These are phyloP conservation scores for Aspergillus nanangensis DNA, from an alignment of 495 filamentous ascomycete genomes.

Conservation along the genomic window DNA sequence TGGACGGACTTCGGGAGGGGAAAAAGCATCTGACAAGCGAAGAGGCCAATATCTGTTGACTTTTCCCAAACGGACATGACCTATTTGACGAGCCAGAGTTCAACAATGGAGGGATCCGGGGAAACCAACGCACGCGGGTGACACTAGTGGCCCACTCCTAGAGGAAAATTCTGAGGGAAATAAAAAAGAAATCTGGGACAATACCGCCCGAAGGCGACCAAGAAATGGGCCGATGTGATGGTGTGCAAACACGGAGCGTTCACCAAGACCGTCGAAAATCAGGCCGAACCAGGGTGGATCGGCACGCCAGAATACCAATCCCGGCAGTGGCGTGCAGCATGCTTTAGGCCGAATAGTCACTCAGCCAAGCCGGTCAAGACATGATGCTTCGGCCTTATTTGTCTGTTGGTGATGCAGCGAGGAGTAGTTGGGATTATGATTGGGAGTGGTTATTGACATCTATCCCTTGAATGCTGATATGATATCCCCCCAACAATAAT, in stretches of 20 bases:
- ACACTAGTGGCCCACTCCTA: slow-evolving; percentile 5
- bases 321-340: slow-evolving; percentile 1
- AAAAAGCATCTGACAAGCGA: slow-evolving; percentile 5
- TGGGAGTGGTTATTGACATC: too few relatives aligned
- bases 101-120: slow-evolving; percentile 10
- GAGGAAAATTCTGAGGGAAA: too few relatives aligned
- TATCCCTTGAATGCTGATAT: too few relatives aligned
- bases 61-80: background rate
- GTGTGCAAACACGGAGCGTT: too few relatives aligned
- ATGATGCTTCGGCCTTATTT: background rate
- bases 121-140: slow-evolving; percentile 4
- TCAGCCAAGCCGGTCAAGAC: background rate
- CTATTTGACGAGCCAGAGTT: slow-evolving; percentile 6
- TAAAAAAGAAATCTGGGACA: too few relatives aligned
- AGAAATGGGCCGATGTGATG: too few relatives aligned
- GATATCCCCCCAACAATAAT: too few relatives aligned
- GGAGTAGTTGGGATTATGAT: too few relatives aligned
- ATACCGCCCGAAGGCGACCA: too few relatives aligned
- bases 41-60: background rate
- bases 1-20: background rate
- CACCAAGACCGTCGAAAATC: too few relatives aligned
- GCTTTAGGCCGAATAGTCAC: background rate
- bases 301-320: background rate
- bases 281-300: slow-evolving; percentile 5
- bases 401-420: background rate